These are phyloP conservation scores for Entomortierella beljakovae DNA, from an alignment of 192 early-diverging fungal species.

Conservation along the genomic window DNA sequence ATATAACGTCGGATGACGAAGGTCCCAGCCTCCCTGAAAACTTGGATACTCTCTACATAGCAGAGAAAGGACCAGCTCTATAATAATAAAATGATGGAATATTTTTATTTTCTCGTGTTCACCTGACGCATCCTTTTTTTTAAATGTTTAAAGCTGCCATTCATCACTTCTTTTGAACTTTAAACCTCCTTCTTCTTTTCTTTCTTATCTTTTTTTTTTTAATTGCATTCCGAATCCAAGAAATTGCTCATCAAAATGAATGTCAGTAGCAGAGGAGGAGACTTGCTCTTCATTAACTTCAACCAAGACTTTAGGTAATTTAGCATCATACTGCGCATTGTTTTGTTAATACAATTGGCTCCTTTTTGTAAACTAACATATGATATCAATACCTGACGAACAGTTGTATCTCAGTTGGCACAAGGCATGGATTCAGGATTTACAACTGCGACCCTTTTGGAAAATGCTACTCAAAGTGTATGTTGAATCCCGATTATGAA, in stretches of 20 bases:
- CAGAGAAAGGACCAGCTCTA: too few species aligned
- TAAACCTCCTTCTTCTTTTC: too few species aligned
- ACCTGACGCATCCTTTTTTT: too few species aligned
- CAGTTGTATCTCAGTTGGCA: conserved; percentile 92
- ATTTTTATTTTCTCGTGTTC: too few species aligned
- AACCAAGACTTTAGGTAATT: conserved; percentile 81
- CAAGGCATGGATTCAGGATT: conserved; percentile 89
- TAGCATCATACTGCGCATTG: background rate
- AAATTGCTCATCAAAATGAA: conserved; percentile 63
- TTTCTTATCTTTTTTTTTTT: too few species aligned
- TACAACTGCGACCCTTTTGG: conserved; percentile 98
- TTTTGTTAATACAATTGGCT: background rate
- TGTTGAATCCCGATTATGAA: background rate
- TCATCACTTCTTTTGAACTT: too few species aligned
- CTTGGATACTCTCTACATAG: too few species aligned
- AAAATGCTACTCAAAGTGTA: conserved; percentile 90
- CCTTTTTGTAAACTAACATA: background rate
- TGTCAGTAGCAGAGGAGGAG: conserved; percentile 69
- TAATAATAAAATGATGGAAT: too few species aligned
- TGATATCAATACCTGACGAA: background rate
- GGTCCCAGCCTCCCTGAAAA: too few species aligned
- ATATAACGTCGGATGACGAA: too few species aligned
- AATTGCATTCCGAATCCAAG: too few species aligned
- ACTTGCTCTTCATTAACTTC: conserved; percentile 84
- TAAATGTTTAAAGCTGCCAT: too few species aligned